These are phyloP conservation scores for Pseudevernia furfuracea DNA, from an alignment of 495 filamentous ascomycete genomes.

Conservation along the genomic window DNA sequence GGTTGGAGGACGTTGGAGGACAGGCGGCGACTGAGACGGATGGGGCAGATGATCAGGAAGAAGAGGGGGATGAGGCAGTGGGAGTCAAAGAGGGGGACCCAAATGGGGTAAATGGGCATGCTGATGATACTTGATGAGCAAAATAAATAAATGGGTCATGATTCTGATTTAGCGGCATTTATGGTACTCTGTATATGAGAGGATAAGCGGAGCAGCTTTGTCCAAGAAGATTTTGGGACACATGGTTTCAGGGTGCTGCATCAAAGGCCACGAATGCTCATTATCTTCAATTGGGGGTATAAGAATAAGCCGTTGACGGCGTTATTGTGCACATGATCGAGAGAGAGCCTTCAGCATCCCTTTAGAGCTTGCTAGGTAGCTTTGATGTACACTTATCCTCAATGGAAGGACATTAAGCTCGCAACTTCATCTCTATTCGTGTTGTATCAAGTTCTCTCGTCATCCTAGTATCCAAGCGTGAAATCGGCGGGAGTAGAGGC, in stretches of 20 bases:
- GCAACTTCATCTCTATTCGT: neutral
- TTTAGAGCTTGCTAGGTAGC: neutral
- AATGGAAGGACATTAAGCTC: neutral
- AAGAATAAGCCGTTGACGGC: neutral
- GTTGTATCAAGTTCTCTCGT: neutral
- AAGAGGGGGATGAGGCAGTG: slow-evolving; percentile 21
- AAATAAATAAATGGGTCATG: neutral
- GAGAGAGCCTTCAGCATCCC: neutral
- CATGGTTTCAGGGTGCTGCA: neutral
- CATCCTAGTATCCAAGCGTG: neutral
- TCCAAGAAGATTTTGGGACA: neutral
- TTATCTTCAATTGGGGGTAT: neutral
- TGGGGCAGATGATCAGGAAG: slow-evolving; percentile 3
- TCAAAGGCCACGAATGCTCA: neutral
- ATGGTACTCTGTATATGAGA: neutral
- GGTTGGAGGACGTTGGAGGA: slow-evolving; percentile 35
- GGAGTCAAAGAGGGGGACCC: slow-evolving; percentile 24
- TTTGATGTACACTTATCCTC: neutral
- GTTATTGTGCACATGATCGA: neutral
- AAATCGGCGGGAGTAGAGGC: neutral
- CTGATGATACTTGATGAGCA: slow-evolving; percentile 4
- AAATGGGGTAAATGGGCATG: slow-evolving; percentile 17
- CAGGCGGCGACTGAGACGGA: slow-evolving; percentile 16
- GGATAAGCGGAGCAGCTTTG: neutral
- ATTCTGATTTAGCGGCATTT: slow-evolving; percentile 16